A percentile compares a stretch with the other conserved stretches of the same genome.
phyloP scores from a whole-genome alignment of 2,329 filamentous ascomycete species.

The Aspergillus latus region DNA sequence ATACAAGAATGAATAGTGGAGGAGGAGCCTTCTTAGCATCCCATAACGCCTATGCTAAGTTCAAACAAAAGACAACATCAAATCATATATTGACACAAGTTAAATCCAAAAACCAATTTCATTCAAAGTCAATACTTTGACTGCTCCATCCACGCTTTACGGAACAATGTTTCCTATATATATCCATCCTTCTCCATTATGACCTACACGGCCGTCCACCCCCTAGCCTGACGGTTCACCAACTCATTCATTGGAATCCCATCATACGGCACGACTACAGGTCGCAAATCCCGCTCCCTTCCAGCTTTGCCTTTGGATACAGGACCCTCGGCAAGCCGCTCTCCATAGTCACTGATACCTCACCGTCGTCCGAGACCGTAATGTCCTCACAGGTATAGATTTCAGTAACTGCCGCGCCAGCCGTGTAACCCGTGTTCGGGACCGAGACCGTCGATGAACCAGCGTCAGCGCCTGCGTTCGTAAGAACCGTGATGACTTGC shows the following conservation, averaged over 20 bases:
- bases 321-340: constrained; percentile 46
- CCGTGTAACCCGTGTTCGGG: constrained; percentile 24
- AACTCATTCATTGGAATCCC: too few species aligned
- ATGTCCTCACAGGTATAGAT: constrained; percentile 42
- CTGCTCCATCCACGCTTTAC: too few species aligned
- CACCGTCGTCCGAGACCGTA: constrained; percentile 46
- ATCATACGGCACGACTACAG: neutral
- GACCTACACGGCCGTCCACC: too few species aligned
- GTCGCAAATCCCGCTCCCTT: constrained; percentile 16
- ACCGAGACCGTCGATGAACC: constrained; percentile 28
- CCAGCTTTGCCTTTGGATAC: constrained; percentile 20
- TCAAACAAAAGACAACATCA: too few species aligned
- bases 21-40: too few species aligned
- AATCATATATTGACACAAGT: too few species aligned
- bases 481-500: constrained; percentile 45
- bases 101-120: too few species aligned
- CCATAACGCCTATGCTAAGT: too few species aligned
- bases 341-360: constrained; percentile 46
- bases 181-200: too few species aligned
- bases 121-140: too few species aligned
- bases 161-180: too few species aligned
- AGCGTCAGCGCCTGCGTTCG: constrained; percentile 40
- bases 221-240: too few species aligned
- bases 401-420: constrained; percentile 29
- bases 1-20: neutral